Evolutionary conservation across 352 stramenopile species (phyloP), one percentile per base, ranked within the genome.

Genomic region (Pythium aphanidermatum): DNA sequence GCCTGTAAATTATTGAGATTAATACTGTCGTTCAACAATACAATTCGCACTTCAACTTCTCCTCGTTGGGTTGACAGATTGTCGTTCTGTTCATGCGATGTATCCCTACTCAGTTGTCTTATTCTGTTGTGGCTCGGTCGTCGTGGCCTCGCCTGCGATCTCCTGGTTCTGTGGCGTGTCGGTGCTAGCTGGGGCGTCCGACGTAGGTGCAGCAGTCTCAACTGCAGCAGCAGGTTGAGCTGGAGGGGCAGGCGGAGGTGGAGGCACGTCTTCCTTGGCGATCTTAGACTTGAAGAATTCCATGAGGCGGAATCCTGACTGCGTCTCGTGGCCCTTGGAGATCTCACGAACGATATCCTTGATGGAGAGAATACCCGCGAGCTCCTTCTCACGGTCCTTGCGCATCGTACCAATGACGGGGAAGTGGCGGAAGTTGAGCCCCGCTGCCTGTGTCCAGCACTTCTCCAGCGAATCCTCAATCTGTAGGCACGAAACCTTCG

Each of bases 271-370:
- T 21, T 84, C 75, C 11, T 71, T 64, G 50, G 83, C 64, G 63
- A 79, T 86, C 39, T 72, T 76, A 12, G 80, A 83, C 66, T 92
- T 92, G 49, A 92, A 78, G 36, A 89, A 92, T 36, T 92, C 80
- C 64, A 92, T 84, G 12, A 92, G 64, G 11, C 80, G 76, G 47
- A 89, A 92, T 19, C 77, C 80, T 5, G 66, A 74, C 14, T 70
- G 81, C 9, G 74, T 77, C 47, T 85, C 60, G 46, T 87, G 62
- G 43, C 80, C 77, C 52, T 87, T 86, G 13, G 74, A 87, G 46
- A 92, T 89, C 61, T 92, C 81, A 7, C 74, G 75, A 24, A 92
- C 78, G 46, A 92, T 83, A 46, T 92, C 81, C 58, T 92, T 92
- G 55, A 92, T 85, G 20, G 75, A 89, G 32, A 92, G 50, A 31